These are phyloP conservation scores for Rhododendron kiyosumense DNA, from an alignment of 148 eudicot species.

Conservation along the genomic window DNA sequence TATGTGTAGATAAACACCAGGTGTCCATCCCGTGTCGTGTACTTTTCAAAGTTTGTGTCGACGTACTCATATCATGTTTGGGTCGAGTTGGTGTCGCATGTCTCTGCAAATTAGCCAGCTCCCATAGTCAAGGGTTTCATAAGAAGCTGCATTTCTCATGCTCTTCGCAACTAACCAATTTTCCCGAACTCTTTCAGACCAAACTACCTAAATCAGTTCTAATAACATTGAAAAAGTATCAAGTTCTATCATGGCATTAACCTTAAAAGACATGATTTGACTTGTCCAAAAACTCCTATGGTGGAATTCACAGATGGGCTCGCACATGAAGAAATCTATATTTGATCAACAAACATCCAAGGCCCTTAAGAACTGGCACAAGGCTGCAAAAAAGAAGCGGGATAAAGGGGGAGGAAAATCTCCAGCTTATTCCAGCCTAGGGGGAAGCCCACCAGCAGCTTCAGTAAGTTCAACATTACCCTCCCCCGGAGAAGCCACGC, in stretches of 20 bases:
- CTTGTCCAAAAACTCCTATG: background rate
- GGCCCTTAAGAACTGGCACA: slow-evolving; percentile 78
- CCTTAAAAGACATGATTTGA: background rate
- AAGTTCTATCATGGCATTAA: background rate
- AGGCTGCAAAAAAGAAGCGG: slow-evolving; percentile 58
- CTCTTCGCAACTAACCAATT: background rate
- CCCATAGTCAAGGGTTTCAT: background rate
- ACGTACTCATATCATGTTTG: background rate
- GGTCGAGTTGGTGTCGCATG: background rate
- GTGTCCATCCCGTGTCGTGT: background rate
- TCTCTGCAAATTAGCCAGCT: background rate
- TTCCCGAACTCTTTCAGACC: background rate
- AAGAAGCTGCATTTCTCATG: background rate
- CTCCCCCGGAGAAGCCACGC: slow-evolving; percentile 27
- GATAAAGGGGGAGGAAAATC: slow-evolving; percentile 22
- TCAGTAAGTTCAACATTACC: slow-evolving; percentile 29
- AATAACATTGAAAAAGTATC: background rate
- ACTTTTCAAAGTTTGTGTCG: background rate
- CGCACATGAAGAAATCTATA: slow-evolving; percentile 70
- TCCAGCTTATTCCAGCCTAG: slow-evolving; percentile 26
- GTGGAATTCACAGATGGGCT: slow-evolving; percentile 71
- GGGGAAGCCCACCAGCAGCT: slow-evolving; percentile 22
- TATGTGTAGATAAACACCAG: background rate
- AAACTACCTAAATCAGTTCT: background rate
- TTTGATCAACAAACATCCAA: slow-evolving; percentile 88